Evolutionary conservation across 1,284 basidiomycete species (phyloP).

Genomic region (Ustilago bromivora): DNA sequence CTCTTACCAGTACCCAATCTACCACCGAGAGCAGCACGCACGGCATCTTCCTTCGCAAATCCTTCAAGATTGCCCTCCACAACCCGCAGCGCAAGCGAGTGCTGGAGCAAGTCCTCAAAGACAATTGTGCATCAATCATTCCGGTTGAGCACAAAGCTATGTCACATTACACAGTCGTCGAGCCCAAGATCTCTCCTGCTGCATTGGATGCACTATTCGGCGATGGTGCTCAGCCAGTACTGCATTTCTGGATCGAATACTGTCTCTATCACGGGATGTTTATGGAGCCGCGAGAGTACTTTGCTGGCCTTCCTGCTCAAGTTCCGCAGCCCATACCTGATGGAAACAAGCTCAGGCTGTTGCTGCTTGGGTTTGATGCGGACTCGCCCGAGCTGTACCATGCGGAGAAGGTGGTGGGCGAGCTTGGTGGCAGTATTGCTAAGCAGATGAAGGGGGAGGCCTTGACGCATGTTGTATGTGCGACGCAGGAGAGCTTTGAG

Average conservation of each 20-base stretch:
- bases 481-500: constrained; percentile 25
- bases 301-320: constrained; percentile 46
- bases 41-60: constrained; percentile 22
- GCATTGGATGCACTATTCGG: constrained; percentile 12
- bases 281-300: constrained; percentile 42
- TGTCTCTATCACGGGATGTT: constrained; percentile 54
- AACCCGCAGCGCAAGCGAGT: constrained; percentile 30
- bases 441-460: constrained; percentile 40
- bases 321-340: constrained; percentile 41
- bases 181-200: constrained; percentile 20
- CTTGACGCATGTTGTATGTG: constrained; percentile 53
- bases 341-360: constrained; percentile 24
- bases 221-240: constrained; percentile 29
- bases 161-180: constrained; percentile 38
- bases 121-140: constrained; percentile 35
- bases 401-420: constrained; percentile 43
- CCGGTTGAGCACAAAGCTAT: background rate
- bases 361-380: constrained; percentile 49
- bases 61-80: constrained; percentile 35
- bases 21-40: background rate
- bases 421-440: constrained; percentile 42
- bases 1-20: background rate
- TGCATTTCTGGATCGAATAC: constrained; percentile 62
- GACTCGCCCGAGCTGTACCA: constrained; percentile 56
- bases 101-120: constrained; percentile 34